These are phyloP conservation scores for Alternaria angustiovoidea DNA, from an alignment of 2,329 filamentous ascomycete genomes.

Conservation along the genomic window DNA sequence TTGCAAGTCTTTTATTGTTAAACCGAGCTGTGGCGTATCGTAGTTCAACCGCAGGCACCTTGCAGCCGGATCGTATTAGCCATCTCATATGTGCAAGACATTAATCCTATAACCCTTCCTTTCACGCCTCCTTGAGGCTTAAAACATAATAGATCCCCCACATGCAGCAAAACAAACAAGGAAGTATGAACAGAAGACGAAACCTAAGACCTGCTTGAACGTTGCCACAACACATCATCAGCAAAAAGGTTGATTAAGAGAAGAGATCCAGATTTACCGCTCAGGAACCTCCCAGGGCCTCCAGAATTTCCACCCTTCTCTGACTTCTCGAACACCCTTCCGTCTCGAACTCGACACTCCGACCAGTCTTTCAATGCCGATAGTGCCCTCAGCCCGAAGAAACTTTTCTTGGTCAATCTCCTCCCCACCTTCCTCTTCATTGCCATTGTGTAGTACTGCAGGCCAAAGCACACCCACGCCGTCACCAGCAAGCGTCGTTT, in stretches of 20 bases:
- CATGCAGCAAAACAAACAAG: not conserved
- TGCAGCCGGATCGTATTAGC: not conserved
- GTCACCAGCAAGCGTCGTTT: slow-evolving; percentile 89
- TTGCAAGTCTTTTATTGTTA: not conserved
- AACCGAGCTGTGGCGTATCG: not conserved
- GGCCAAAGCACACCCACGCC: slow-evolving; percentile 95
- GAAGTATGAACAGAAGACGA: not conserved
- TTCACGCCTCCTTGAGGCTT: not conserved
- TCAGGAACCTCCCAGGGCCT: slow-evolving; percentile 45
- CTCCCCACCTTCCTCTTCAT: slow-evolving; percentile 82
- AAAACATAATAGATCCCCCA: not conserved
- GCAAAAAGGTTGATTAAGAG: not conserved
- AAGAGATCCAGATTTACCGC: slow-evolving; percentile 10
- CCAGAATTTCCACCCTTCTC: slow-evolving; percentile 54
- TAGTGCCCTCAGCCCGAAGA: slow-evolving; percentile 80
- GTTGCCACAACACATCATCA: not conserved
- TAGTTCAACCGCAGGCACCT: not conserved
- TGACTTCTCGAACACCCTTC: slow-evolving; percentile 40
- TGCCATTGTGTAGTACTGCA: slow-evolving; percentile 85
- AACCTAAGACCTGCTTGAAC: slow-evolving; percentile 5
- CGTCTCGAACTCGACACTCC: slow-evolving; percentile 64
- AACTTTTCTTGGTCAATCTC: slow-evolving; percentile 94
- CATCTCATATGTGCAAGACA: slow-evolving; percentile 1
- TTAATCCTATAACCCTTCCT: not conserved
- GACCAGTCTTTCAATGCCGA: slow-evolving; percentile 86